Evolutionary conservation across 345 rosid genomes (phyloP).

Genomic region (Acer yangbiense): DNA sequence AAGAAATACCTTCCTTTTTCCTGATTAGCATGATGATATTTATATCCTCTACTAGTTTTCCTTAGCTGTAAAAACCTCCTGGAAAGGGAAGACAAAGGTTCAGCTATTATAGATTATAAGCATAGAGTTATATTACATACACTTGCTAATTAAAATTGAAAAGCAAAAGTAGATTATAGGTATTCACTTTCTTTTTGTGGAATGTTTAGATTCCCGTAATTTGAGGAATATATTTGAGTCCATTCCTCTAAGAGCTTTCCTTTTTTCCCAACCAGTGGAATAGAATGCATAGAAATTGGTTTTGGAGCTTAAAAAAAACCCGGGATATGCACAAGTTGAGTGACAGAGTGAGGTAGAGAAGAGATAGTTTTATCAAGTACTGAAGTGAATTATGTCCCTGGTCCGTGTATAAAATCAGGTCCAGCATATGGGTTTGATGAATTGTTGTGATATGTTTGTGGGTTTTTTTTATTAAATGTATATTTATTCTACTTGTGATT

Average conservation of each 20-base stretch:
- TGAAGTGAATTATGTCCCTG: too few species aligned
- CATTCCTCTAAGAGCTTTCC: neutral
- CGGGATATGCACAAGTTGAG: too few species aligned
- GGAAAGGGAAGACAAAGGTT: neutral
- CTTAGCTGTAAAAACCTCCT: neutral
- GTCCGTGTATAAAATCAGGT: too few species aligned
- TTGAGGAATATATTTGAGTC: too few species aligned
- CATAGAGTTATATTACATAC: neutral
- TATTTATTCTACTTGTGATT: neutral
- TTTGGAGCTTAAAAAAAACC: too few species aligned
- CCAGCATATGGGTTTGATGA: neutral
- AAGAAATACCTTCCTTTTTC: neutral
- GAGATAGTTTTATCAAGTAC: too few species aligned
- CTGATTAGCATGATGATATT: neutral
- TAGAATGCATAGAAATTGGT: too few species aligned
- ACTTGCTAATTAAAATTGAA: neutral
- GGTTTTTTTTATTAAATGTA: neutral
- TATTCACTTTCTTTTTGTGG: neutral
- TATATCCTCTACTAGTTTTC: neutral
- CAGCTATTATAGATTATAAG: neutral
- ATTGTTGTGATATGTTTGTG: conserved; percentile 2
- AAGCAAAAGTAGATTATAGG: neutral
- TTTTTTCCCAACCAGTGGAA: neutral
- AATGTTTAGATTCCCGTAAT: neutral
- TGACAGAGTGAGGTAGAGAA: too few species aligned